phyloP scores from a whole-genome alignment of 208 protist genomes.

The Crithidia thermophila region DNA sequence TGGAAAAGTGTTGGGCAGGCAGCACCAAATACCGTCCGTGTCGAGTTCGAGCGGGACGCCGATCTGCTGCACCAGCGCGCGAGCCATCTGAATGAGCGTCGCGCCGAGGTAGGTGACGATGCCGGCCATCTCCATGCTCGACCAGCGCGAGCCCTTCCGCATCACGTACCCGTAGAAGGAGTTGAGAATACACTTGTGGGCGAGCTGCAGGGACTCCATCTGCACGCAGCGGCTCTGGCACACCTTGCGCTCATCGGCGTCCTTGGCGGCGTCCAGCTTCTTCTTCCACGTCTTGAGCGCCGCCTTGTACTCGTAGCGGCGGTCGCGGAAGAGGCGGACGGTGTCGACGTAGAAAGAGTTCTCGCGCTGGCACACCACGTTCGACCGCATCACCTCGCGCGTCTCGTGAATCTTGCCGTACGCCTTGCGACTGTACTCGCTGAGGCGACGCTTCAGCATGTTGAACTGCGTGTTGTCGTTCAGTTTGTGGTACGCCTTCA shows the following conservation, averaged over 20 bases:
- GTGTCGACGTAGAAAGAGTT: slow-evolving; percentile 99
- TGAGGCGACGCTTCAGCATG: slow-evolving; percentile 95
- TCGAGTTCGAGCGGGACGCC: slow-evolving; percentile 99
- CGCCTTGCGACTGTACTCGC: slow-evolving; percentile 96
- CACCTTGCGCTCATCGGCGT: slow-evolving; percentile 85
- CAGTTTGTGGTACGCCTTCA: slow-evolving; percentile 85
- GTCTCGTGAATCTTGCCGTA: slow-evolving; percentile 98
- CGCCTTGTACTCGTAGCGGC: slow-evolving; percentile 99
- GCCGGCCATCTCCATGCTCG: slow-evolving; percentile 99
- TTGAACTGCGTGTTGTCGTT: slow-evolving; percentile 92
- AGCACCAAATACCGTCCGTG: slow-evolving; percentile 99
- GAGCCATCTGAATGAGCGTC: slow-evolving; percentile 98
- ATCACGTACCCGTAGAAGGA: slow-evolving; percentile 99
- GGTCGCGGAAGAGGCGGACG: slow-evolving; percentile 98
- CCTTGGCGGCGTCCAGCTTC: slow-evolving; percentile 85
- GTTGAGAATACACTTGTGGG: slow-evolving; percentile 99
- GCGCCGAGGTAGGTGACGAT: slow-evolving; percentile 98
- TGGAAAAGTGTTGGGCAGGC: slow-evolving; percentile 97
- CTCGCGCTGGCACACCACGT: slow-evolving; percentile 99
- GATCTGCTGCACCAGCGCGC: slow-evolving; percentile 97
- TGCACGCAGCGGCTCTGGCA: slow-evolving; percentile 96
- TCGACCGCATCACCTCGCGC: slow-evolving; percentile 82
- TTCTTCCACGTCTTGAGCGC: slow-evolving; percentile 96
- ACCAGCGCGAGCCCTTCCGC: slow-evolving; percentile 98
- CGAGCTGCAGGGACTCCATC: slow-evolving; percentile 99